Base-by-base conservation (phyloP, 495 filamentous ascomycete genomes). In the Penicillium longicatenatum region DNA sequence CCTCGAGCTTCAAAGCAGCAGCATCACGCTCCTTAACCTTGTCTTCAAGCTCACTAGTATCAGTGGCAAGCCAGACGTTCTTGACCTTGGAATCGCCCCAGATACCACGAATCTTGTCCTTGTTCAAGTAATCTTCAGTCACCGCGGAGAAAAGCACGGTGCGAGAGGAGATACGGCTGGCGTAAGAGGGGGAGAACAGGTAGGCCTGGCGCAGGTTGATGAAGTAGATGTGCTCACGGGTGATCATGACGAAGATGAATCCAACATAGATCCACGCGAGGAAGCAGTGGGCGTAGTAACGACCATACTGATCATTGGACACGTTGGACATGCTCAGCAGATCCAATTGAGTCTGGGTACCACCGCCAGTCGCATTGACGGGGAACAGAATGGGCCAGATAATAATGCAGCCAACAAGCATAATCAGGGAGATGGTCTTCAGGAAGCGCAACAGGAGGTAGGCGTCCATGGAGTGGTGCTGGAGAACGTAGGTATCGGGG, bases 131-230 rank as follows among this genome's bases (percentile, higher is more conserved):
- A 7, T 84, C 74, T 37, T 81, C 61, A 6, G 94, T 92, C 19
- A 98, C 92, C 10, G 89, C 89, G 24, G 90, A 87, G 72, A 97
- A 96, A 14, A 98, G 86, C 6, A 98, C 91, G 31, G 93, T 98
- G 58, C 92, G 86, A 4, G 94, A 95, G 2, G 95, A 98, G 58
- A 98, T 87, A 62, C 93, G 90, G 64, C 85, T 89, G 48, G 92
- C 84, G 71, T 97, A 93, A 26, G 90, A 78, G 16, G 93, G 93
- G 37, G 92, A 93, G 55, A 96, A 81, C 48, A 94, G 79, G 75
- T 96, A 97, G 1, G 95, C 94, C 78, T 98, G 95, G 62, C 93
- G 91, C 56, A 98, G 71, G 72, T 96, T 97, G 82, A 97, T 90
- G 73, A 90, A 96, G 82, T 84, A 97, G 70, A 98, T 88, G 75